Evolutionary conservation across 495 filamentous ascomycete genomes (phyloP), one percentile per base, ranked within the genome.

Genomic region (Podospora comata): DNA sequence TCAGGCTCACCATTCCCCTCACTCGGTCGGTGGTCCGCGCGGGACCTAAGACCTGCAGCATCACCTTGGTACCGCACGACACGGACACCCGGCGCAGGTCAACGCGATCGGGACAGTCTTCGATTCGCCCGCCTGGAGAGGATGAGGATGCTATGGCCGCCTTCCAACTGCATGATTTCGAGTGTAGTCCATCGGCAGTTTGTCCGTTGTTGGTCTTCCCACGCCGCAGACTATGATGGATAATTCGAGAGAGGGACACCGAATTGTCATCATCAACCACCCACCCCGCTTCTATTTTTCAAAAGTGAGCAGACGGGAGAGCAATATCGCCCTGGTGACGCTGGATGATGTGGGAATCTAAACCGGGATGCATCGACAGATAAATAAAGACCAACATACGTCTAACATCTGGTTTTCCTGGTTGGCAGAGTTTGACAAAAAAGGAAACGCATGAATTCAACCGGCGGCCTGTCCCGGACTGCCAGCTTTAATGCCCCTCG

Each of bases 401-500:
- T 13, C 39, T 1, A 48, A 11, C 39, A 23, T 20, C 28, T 48
- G 27, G 62, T 61, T 53, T 70, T 68, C 70, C 70, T 71, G 39
- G 39, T 48, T 48, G 39, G 15, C 39, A 13, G 39, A 5, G 39
- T 48, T 48, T 48, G 1, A 48, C 23, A 32, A 48, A 48, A 48
- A 48, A 18, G 68, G 53, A 23, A 70, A 69, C 66, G 70, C 74
- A 72, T 74, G 65, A 67, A 69, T 15, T 19, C 39, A 16, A 65
- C 64, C 54, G n/a, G 55, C 28, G 67, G 68, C 69, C 65, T 62
- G 62, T 48, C 73, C 71, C 55, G 73, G 68, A 55, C 60, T 57
- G 27, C 61, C 53, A 66, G 28, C 63, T 76, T 76, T 72, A 76
- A 76, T 76, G 74, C 72, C 19, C 55, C 6, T 58, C 55, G 23